Percentiles rank a stretch among this genome's conserved stretches.
Conservation (phyloP, 345 rosid species). For the Noccaea caerulescens region DNA sequence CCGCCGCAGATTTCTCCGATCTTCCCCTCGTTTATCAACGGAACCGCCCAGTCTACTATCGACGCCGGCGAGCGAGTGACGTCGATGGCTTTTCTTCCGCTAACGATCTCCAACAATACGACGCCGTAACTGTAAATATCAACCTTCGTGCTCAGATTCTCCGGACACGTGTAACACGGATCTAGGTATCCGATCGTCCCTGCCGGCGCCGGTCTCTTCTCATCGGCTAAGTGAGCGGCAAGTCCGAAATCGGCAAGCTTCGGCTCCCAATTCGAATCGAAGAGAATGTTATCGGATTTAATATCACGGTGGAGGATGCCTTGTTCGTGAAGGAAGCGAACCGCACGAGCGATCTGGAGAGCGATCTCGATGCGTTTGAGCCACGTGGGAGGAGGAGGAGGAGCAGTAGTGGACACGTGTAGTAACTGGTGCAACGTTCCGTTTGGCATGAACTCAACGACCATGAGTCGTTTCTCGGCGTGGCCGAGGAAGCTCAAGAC, state of each 20-base stretch:
- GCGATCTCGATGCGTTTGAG: constrained; percentile 60
- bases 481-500: constrained; percentile 55
- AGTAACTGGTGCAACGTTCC: constrained; percentile 65
- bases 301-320: constrained; percentile 71
- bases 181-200: constrained; percentile 85
- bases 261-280: constrained; percentile 60
- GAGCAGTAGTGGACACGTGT: constrained; percentile 43
- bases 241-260: constrained; percentile 79
- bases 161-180: constrained; percentile 62
- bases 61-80: constrained; percentile 54
- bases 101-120: constrained; percentile 63
- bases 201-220: constrained; percentile 47
- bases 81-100: constrained; percentile 69
- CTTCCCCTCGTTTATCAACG: constrained; percentile 47
- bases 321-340: constrained; percentile 61
- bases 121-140: constrained; percentile 81
- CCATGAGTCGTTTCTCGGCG: constrained; percentile 51
- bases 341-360: constrained; percentile 60
- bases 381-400: constrained; percentile 55
- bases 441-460: constrained; percentile 79
- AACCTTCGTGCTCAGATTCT: constrained; percentile 55
- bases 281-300: constrained; percentile 67
- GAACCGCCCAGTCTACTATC: constrained; percentile 68
- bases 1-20: constrained; percentile 48
- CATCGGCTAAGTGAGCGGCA: constrained; percentile 51